Conservation (phyloP, 129 eudicot genomes). For the Flaveria trinervia region DNA sequence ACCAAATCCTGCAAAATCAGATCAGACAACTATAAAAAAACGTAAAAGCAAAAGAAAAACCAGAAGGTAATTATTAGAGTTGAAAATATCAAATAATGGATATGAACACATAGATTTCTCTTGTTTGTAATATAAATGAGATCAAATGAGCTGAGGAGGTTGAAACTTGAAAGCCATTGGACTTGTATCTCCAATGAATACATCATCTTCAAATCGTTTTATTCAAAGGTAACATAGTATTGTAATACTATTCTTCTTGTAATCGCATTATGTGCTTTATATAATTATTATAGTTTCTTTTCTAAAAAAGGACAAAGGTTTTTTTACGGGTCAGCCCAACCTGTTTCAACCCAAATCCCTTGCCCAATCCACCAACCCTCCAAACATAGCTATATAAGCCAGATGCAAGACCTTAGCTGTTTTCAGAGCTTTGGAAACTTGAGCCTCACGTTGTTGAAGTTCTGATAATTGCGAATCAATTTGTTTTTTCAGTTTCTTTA, state of each 20-base stretch:
- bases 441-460: conserved; percentile 55
- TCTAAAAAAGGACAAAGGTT: background rate
- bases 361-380: background rate
- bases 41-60: background rate
- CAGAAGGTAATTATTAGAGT: background rate
- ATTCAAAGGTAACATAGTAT: background rate
- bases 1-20: conserved; percentile 54
- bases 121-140: background rate
- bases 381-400: conserved; percentile 5
- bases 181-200: background rate
- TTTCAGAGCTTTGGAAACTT: conserved; percentile 64
- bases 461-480: conserved; percentile 54
- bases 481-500: conserved; percentile 61
- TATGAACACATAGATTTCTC: background rate
- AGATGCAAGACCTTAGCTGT: conserved; percentile 59
- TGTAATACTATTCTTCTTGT: background rate
- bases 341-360: background rate
- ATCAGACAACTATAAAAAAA: conserved; percentile 16
- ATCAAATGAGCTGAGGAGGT: background rate
- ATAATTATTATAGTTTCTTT: background rate
- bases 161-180: background rate
- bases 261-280: background rate
- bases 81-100: background rate
- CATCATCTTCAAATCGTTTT: background rate
- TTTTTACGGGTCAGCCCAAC: no score